phyloP scores from a whole-genome alignment of 2,329 filamentous ascomycete genomes.

The Trichophyton verrucosum region DNA sequence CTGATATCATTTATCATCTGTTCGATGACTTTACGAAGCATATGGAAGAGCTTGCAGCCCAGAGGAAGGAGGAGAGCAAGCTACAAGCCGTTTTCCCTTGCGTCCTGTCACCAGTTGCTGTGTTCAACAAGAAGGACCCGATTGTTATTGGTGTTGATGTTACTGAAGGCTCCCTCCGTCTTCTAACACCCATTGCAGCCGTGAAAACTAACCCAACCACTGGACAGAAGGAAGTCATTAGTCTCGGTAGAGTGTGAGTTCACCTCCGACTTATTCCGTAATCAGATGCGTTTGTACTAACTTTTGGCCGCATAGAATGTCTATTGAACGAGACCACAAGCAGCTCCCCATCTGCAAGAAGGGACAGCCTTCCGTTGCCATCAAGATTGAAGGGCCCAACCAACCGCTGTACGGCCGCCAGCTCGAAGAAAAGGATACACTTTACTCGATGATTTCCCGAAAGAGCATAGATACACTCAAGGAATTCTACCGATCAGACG shows the following conservation, averaged over 20 bases:
- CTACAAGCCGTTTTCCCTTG: slow-evolving; percentile 95
- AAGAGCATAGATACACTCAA: slow-evolving; percentile 89
- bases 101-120: slow-evolving; percentile 73
- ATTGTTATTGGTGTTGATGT: slow-evolving; percentile 96
- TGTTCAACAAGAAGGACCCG: slow-evolving; percentile 96
- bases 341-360: slow-evolving; percentile 84
- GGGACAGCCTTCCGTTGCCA: slow-evolving; percentile 88
- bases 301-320: slow-evolving; percentile 47
- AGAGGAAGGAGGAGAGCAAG: slow-evolving; percentile 94
- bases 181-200: slow-evolving; percentile 81
- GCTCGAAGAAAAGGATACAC: slow-evolving; percentile 74
- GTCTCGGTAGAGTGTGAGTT: slow-evolving; percentile 83
- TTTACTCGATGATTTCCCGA: slow-evolving; percentile 81
- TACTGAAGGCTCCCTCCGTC: slow-evolving; percentile 69
- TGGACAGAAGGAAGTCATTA: slow-evolving; percentile 69
- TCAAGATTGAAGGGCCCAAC: slow-evolving; percentile 91
- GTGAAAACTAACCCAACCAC: slow-evolving; percentile 72
- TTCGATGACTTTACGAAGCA: slow-evolving; percentile 96
- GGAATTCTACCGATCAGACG: slow-evolving; percentile 82
- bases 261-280: background rate
- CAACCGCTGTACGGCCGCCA: slow-evolving; percentile 93
- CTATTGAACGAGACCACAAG: slow-evolving; percentile 97
- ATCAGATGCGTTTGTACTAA: background rate
- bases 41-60: slow-evolving; percentile 73
- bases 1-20: slow-evolving; percentile 97